Percentiles rank a stretch among this genome's conserved stretches.
These are phyloP conservation scores for Eucalyptus coolabah DNA, from an alignment of 345 rosid species.

Conservation along the genomic window DNA sequence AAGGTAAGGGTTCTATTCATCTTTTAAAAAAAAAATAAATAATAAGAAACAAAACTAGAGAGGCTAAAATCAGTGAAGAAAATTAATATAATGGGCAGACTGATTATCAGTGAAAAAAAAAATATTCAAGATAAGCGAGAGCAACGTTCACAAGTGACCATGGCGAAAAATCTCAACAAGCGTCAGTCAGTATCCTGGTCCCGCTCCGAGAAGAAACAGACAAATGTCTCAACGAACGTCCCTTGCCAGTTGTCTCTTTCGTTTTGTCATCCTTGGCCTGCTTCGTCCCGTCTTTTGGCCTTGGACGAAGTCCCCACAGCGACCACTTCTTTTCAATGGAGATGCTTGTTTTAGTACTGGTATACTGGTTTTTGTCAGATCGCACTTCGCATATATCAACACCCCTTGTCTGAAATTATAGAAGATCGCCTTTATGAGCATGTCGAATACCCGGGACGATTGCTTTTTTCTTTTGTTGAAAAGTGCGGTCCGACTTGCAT, in stretches of 20 bases:
- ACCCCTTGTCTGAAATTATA: neutral
- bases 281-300: neutral
- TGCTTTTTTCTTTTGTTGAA: neutral
- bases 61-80: neutral
- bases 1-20: neutral
- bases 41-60: neutral
- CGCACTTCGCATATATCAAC: neutral
- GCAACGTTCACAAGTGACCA: neutral
- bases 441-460: neutral
- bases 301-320: neutral
- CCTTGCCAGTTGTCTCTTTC: neutral
- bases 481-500: neutral
- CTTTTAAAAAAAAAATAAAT: too few species aligned
- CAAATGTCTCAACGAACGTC: neutral
- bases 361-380: neutral
- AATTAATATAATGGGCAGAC: neutral
- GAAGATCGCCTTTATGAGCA: neutral
- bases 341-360: neutral
- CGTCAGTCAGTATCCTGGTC: neutral
- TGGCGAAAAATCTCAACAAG: neutral
- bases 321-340: neutral
- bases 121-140: neutral
- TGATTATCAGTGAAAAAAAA: neutral
- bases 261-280: neutral
- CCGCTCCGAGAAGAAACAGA: neutral